Base-by-base conservation (phyloP, 768 basidiomycete species). In the Auriscalpium orientale region DNA sequence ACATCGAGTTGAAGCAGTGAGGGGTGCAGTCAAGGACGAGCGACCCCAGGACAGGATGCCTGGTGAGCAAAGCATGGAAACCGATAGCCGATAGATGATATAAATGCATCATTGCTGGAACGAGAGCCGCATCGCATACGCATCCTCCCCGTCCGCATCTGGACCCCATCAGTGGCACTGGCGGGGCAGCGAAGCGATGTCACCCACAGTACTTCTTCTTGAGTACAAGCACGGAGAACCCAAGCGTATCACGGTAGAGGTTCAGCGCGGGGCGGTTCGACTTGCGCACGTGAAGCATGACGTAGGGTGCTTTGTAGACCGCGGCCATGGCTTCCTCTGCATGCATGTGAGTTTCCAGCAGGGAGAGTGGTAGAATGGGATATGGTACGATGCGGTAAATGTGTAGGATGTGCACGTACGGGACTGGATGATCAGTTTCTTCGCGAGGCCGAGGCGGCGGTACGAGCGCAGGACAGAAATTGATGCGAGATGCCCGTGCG, bases 81-180 rank as follows among this genome's bases (percentile, higher is more conserved):
- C 7, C 28, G 28, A 28, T 28, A 5, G 28, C 28, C 28, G 5
- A 28, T 28, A 28, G 28, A 28, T 28, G 28, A 28, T 4, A 5
- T 28, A 28, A 28, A 28, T 28, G 4, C 28, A 28, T 43, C 18
- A 43, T 43, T 68, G 57, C 56, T 78, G 74, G 55, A 91, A 72
- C 6, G 76, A 73, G 45, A 91, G 77, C 20, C 83, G 78, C 92
- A 95, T 95, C 3, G 89, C 84, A 65, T 91, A 93, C 18, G 92
- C 92, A 61, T 94, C 91, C 71, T 95, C 92, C 2, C 91, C 91
- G 64, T 95, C 92, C 8, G 91, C 92, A 72, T 95, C 92, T 95
- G 40, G 18, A 43, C 13, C 3, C 15, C 4, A 18, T 11, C 28
- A 20, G 38, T 21, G 38, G 3, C 9, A 21, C n/a, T 22, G 21